Evolutionary conservation across 768 basidiomycete genomes (phyloP).

Genomic region (Tricholoma saponaceum): DNA sequence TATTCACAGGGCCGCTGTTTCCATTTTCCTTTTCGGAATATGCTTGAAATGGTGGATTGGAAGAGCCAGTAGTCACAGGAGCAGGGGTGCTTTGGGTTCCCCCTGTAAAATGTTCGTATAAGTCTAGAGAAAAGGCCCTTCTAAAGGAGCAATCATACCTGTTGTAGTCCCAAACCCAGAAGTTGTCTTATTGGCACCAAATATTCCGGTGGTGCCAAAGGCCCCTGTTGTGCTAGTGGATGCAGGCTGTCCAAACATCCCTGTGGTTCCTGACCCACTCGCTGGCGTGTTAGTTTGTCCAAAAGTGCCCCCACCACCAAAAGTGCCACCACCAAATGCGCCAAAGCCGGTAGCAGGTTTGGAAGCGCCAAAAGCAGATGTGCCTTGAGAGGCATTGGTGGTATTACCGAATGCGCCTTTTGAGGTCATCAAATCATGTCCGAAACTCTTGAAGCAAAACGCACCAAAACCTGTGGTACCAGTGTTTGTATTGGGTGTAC

Average conservation of each 20-base stretch:
- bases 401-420: conserved; percentile 44
- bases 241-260: conserved; percentile 55
- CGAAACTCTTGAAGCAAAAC: conserved; percentile 15
- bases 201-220: conserved; percentile 36
- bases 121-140: neutral
- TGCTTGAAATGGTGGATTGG: conserved; percentile 57
- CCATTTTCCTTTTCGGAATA: conserved; percentile 63
- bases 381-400: conserved; percentile 31
- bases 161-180: conserved; percentile 40
- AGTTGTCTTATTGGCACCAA: conserved; percentile 32
- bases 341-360: conserved; percentile 78
- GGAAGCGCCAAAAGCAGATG: conserved; percentile 55
- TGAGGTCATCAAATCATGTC: conserved; percentile 13
- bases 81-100: conserved; percentile 27
- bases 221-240: conserved; percentile 37
- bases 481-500: conserved; percentile 27
- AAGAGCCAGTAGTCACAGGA: conserved; percentile 65
- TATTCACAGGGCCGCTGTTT: conserved; percentile 34
- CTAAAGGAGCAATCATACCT: conserved; percentile 8
- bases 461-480: conserved; percentile 39
- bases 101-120: conserved; percentile 18
- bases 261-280: conserved; percentile 32
- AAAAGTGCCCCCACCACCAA: conserved; percentile 48
- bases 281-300: conserved; percentile 34
- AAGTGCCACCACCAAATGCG: conserved; percentile 54